phyloP scores from a whole-genome alignment of 371 early-diverging fungal genomes.

The Mucor racemosus region DNA sequence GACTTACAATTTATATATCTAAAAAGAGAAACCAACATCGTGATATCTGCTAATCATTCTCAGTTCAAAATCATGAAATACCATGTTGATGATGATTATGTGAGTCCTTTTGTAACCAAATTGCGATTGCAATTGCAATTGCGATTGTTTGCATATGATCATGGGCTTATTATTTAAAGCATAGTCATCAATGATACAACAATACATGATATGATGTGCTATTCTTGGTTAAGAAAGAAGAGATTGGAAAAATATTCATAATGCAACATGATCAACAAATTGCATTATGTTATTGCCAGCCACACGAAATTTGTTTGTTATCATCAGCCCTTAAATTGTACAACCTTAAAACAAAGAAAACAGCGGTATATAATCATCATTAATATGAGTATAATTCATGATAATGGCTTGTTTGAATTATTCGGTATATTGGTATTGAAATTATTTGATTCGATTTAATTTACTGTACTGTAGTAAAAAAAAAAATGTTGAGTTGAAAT shows the following conservation, averaged over 20 bases:
- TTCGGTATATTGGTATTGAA: neutral
- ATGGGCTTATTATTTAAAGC: neutral
- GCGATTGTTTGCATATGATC: neutral
- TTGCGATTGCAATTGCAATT: neutral
- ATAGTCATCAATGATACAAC: neutral
- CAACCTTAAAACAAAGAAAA: neutral
- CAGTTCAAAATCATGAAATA: neutral
- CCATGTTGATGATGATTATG: neutral
- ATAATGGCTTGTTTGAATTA: neutral
- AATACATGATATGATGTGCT: neutral
- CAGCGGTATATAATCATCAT: neutral
- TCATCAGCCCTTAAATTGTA: neutral
- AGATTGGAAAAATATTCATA: neutral
- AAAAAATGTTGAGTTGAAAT: neutral
- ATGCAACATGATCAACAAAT: neutral
- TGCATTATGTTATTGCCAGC: neutral
- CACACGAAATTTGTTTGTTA: constrained; percentile 4
- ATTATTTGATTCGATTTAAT: no score
- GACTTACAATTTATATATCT: neutral
- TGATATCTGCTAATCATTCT: neutral
- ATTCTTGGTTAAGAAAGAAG: neutral
- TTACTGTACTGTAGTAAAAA: no score
- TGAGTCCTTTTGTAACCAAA: neutral
- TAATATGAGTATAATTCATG: neutral
- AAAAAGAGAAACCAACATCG: neutral